These are phyloP conservation scores for Yarrowia sp. DNA, from an alignment of 805 yeast species.

Conservation along the genomic window DNA sequence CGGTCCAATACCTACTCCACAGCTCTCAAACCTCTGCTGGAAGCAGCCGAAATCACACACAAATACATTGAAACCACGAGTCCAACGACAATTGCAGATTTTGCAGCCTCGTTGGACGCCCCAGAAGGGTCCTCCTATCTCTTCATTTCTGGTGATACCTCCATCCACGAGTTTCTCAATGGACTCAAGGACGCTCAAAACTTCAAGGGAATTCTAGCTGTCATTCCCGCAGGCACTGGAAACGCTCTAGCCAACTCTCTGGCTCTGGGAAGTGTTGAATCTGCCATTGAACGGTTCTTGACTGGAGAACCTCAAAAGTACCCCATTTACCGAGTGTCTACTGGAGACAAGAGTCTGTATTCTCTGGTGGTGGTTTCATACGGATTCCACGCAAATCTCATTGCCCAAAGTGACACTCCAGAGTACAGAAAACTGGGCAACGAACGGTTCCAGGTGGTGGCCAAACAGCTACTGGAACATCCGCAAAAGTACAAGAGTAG, in stretches of 20 bases:
- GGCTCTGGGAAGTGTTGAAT: slow-evolving; percentile 38
- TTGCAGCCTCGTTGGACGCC: slow-evolving; percentile 33
- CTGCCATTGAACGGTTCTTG: slow-evolving; percentile 35
- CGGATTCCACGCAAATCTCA: slow-evolving; percentile 83
- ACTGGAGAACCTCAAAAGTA: slow-evolving; percentile 28
- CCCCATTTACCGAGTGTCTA: slow-evolving; percentile 22
- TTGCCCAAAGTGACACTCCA: slow-evolving; percentile 72
- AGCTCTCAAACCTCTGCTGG: slow-evolving; percentile 37
- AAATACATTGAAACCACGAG: slow-evolving; percentile 39
- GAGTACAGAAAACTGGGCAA: slow-evolving; percentile 62
- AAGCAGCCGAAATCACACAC: slow-evolving; percentile 37
- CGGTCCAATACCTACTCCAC: slow-evolving; percentile 35
- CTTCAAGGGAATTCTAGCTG: slow-evolving; percentile 30
- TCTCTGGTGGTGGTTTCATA: slow-evolving; percentile 66
- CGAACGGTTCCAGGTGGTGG: slow-evolving; percentile 69
- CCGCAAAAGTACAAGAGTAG: background rate
- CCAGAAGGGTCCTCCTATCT: slow-evolving; percentile 39
- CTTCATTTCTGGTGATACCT: slow-evolving; percentile 82
- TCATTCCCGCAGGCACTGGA: slow-evolving; percentile 81
- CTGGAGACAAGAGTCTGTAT: slow-evolving; percentile 40
- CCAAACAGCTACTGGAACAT: slow-evolving; percentile 34
- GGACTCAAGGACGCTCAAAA: slow-evolving; percentile 26
- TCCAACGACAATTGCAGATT: slow-evolving; percentile 35
- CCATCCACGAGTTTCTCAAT: slow-evolving; percentile 73
- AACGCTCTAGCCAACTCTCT: slow-evolving; percentile 72